Conservation (phyloP, 305 asterid genomes). For the Fraxinus ornus region DNA sequence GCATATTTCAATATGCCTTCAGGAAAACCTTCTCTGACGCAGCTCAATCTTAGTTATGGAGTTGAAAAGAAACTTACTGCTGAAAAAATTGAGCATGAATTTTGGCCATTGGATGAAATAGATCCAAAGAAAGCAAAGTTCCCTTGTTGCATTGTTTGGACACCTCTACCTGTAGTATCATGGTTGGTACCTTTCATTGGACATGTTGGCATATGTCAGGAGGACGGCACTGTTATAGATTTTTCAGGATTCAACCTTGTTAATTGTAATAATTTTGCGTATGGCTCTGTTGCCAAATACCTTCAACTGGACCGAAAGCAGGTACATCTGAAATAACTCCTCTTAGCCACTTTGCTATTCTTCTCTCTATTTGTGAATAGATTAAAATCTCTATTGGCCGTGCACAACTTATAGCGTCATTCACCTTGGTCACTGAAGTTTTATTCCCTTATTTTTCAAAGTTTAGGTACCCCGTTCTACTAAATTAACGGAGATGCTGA, state of each 20-base stretch:
- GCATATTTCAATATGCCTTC: conserved; percentile 30
- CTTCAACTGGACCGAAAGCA: conserved; percentile 71
- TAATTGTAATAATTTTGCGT: conserved; percentile 58
- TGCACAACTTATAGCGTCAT: not conserved
- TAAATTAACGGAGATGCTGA: not conserved
- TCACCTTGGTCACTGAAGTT: not conserved
- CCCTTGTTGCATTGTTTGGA: conserved; percentile 92
- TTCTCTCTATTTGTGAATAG: not conserved
- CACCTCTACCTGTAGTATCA: conserved; percentile 89
- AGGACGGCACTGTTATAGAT: conserved; percentile 74
- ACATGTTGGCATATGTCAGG: conserved; percentile 84
- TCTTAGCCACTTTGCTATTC: not conserved
- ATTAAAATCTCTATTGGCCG: not conserved
- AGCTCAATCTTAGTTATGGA: conserved; percentile 38
- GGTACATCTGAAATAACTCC: conserved; percentile 42
- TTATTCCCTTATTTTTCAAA: not conserved
- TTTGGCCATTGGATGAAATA: conserved; percentile 75
- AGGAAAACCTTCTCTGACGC: conserved; percentile 47
- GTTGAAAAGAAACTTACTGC: conserved; percentile 24
- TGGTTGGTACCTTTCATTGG: conserved; percentile 98
- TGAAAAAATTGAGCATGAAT: conserved; percentile 43
- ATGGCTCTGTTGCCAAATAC: conserved; percentile 78
- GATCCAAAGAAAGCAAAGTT: conserved; percentile 66
- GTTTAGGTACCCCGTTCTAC: not conserved
- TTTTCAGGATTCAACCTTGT: conserved; percentile 77